Evolutionary conservation across 306 rosid species (phyloP), one percentile per base, ranked within the genome.

Genomic region (Dalbergia cochinchinensis): DNA sequence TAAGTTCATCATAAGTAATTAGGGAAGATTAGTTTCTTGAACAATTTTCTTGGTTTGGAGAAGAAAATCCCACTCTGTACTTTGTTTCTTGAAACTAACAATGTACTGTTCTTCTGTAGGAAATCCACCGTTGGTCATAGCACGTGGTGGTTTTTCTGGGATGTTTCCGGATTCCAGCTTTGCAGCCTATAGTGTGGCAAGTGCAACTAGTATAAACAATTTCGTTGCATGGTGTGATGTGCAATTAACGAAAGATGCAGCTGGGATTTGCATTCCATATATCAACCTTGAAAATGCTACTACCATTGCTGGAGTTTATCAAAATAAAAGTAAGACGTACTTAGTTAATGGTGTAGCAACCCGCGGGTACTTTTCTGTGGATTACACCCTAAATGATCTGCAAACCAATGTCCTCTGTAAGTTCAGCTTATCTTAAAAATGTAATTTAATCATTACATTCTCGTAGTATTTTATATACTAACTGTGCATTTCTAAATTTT

Each of bases 131-230:
- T 66, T 88, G 74, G 97, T 89, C 31, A 53, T 94, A 61, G 98
- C 98, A 33, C 92, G 82, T 1, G 97, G 98, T 57, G 98, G 98
- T 13, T 89, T 92, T 85, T 92, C 98, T 2, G 99, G 99, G 65
- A 7, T 92, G 54, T 89, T 90, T 84, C 96, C 97, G 6, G 94
- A 90, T 85, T 92, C 93, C 48, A 91, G 97, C 63, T 11, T 0
- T 0, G 0, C 0, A 47, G 97, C 97, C 3, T 92, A 79, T 73
- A 2, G 0, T 18, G n/a, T 85, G 4, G 90, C 97, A 9, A 2
- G n/a, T 47, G 0, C 0, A 2, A 80, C 87, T 5, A 79, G 98
- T 35, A 42, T 83, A 7, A 47, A 65, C 1, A 55, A 83, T 39
- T 73, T 74, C 59, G 31, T 85, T 76, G 19, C 80, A 16, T 94